phyloP scores from a whole-genome alignment of 768 basidiomycete species.

The Multifurca ochricompacta region DNA sequence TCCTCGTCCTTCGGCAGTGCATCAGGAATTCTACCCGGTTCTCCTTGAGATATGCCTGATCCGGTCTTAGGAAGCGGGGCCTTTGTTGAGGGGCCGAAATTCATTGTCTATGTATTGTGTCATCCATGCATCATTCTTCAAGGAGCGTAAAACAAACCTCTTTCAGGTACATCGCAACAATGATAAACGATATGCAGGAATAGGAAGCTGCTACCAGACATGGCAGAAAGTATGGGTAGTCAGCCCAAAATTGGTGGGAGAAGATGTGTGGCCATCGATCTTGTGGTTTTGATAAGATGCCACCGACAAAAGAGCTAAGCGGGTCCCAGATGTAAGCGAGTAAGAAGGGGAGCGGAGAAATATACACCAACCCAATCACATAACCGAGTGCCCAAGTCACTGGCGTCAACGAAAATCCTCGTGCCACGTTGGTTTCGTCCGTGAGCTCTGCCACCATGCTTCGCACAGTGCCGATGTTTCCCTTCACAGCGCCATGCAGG shows the following conservation, averaged over 20 bases:
- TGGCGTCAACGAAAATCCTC: background rate
- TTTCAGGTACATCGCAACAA: background rate
- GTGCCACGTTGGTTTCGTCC: background rate
- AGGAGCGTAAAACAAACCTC: background rate
- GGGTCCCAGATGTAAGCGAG: constrained; percentile 13
- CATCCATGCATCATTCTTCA: background rate
- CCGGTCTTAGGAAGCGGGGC: background rate
- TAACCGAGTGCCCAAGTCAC: background rate
- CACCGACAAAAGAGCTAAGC: constrained; percentile 17
- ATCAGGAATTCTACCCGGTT: background rate
- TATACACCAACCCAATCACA: background rate
- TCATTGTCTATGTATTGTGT: background rate
- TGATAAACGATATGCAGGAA: background rate
- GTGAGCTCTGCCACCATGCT: constrained; percentile 24
- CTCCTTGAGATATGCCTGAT: background rate
- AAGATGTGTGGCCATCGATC: constrained; percentile 18
- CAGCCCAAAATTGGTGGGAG: constrained; percentile 17
- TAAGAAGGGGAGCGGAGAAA: background rate
- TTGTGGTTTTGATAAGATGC: constrained; percentile 20
- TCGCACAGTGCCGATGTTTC: constrained; percentile 30
- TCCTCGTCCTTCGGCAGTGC: background rate
- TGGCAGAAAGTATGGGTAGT: constrained; percentile 23
- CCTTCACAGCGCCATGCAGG: constrained; percentile 32
- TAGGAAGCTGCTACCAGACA: constrained; percentile 3
- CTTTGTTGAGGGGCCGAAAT: background rate